These are phyloP conservation scores for Mycena filopes DNA, from an alignment of 768 basidiomycete species.

Conservation along the genomic window DNA sequence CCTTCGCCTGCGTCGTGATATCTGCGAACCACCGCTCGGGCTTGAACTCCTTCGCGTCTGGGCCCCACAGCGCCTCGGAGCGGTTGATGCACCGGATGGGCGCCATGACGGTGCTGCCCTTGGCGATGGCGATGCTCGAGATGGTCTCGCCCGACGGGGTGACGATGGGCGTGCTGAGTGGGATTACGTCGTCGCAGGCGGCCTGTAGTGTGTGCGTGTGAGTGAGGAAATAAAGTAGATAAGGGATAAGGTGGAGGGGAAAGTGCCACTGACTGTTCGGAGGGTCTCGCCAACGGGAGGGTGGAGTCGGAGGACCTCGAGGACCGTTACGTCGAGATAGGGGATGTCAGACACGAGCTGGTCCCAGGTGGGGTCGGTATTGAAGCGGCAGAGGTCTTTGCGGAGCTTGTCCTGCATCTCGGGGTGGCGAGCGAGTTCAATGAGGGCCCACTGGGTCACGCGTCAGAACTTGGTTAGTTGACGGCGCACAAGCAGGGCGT, in stretches of 20 bases:
- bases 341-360: constrained; percentile 35
- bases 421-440: constrained; percentile 45
- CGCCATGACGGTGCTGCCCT: constrained; percentile 40
- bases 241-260: no score
- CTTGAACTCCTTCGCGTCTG: constrained; percentile 53
- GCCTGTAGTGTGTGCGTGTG: constrained; percentile 41
- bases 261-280: constrained; percentile 36
- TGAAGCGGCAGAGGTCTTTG: constrained; percentile 38
- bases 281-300: constrained; percentile 42
- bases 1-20: constrained; percentile 31
- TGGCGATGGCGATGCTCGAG: constrained; percentile 44
- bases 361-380: constrained; percentile 9
- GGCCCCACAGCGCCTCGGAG: constrained; percentile 54
- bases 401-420: constrained; percentile 45
- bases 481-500: constrained; percentile 3
- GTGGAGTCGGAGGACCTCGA: constrained; percentile 51
- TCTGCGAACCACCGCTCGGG: constrained; percentile 50
- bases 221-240: no score
- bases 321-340: constrained; percentile 52
- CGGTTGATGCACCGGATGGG: constrained; percentile 46
- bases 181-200: constrained; percentile 48
- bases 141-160: constrained; percentile 40
- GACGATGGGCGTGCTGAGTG: constrained; percentile 44
- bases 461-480: no score
- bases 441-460: constrained; percentile 43